These are phyloP conservation scores for Plasmodium inui DNA, from an alignment of 169 alveolate species.

Conservation along the genomic window DNA sequence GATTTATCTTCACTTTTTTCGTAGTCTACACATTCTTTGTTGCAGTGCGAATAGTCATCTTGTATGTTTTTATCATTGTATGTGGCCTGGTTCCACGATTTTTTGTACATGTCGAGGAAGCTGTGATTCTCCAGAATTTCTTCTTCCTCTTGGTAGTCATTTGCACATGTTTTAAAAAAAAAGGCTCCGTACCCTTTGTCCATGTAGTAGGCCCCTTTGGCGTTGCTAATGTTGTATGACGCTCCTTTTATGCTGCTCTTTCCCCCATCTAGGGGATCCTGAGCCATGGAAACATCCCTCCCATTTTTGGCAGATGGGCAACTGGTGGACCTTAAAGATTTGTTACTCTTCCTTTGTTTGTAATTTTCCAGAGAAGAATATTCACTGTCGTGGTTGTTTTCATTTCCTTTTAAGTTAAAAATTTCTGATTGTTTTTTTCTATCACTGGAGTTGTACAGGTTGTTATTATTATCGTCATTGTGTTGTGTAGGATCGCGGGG, in stretches of 20 bases:
- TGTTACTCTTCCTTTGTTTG: neutral
- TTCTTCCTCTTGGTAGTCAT: neutral
- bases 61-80: neutral
- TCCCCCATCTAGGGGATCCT: neutral
- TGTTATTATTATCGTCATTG: neutral
- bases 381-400: neutral
- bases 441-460: slow-evolving; percentile 6
- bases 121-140: neutral
- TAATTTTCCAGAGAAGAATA: neutral
- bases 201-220: neutral
- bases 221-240: slow-evolving; percentile 1
- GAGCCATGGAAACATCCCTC: neutral
- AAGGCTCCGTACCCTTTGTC: neutral
- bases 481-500: neutral
- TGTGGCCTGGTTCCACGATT: neutral
- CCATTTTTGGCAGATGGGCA: slow-evolving; percentile 23
- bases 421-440: slow-evolving; percentile 42
- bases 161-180: slow-evolving; percentile 27
- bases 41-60: neutral
- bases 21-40: neutral
- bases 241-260: neutral
- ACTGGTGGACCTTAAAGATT: slow-evolving; percentile 1
- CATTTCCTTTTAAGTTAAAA: slow-evolving; percentile 9
- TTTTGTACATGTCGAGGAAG: slow-evolving; percentile 23
- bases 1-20: neutral